Evolutionary conservation across 257 asterid genomes (phyloP).

Genomic region (Solanum pinnatisectum): DNA sequence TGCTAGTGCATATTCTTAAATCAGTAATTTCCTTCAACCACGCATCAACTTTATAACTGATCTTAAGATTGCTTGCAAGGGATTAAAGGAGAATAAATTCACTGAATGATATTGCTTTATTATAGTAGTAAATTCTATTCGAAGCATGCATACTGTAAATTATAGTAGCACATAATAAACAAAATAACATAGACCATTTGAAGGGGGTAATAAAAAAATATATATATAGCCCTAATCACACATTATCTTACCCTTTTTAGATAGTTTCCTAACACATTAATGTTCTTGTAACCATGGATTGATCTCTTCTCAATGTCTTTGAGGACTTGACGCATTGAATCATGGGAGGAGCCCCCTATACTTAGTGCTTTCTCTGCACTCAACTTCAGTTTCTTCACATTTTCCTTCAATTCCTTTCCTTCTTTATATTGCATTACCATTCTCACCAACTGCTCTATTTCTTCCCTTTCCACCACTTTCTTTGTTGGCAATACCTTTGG

Average conservation of each 20-base stretch:
- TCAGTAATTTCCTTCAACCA: background rate
- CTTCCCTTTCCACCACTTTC: constrained; percentile 8
- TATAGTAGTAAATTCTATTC: too few relatives aligned
- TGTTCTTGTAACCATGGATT: background rate
- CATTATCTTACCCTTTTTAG: background rate
- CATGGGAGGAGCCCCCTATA: background rate
- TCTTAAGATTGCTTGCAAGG: background rate
- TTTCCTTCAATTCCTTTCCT: constrained; percentile 1
- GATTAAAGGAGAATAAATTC: background rate
- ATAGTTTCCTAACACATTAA: background rate
- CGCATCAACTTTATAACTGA: background rate
- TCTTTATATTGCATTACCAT: background rate
- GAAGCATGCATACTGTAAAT: too few relatives aligned
- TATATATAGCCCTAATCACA: background rate
- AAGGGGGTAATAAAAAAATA: background rate
- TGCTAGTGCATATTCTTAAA: background rate
- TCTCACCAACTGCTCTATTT: constrained; percentile 13
- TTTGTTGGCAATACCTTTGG: constrained; percentile 2
- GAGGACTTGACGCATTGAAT: background rate
- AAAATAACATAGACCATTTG: background rate
- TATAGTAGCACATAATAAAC: background rate
- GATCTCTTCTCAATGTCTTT: background rate
- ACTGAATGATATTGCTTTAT: background rate
- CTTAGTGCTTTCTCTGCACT: background rate
- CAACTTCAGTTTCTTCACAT: background rate